These are phyloP conservation scores for Holtermanniella nyarrowii DNA, from an alignment of 768 basidiomycete genomes.

Conservation along the genomic window DNA sequence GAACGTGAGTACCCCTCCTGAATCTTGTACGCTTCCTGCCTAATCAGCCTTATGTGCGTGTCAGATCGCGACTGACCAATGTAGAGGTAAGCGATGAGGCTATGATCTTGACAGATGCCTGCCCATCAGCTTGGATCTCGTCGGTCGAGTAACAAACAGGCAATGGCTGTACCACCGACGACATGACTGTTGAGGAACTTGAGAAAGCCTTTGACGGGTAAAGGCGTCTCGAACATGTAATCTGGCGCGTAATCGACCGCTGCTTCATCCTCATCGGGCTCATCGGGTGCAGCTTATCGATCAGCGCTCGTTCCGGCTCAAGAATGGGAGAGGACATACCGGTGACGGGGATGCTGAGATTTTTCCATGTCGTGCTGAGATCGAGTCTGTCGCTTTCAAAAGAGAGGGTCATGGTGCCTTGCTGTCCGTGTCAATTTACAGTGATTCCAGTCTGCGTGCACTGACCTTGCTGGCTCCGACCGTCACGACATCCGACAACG, in stretches of 20 bases:
- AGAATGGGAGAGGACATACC: conserved; percentile 4
- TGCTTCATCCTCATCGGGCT: conserved; percentile 12
- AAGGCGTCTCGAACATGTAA: conserved; percentile 26
- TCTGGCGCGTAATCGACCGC: conserved; percentile 17
- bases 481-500: conserved; percentile 28
- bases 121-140: too few species aligned
- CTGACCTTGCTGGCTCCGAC: conserved; percentile 36
- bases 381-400: conserved; percentile 19
- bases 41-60: neutral
- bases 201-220: conserved; percentile 31
- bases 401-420: conserved; percentile 29
- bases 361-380: conserved; percentile 30
- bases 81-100: conserved; percentile 40
- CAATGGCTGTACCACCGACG: conserved; percentile 28
- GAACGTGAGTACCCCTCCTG: conserved; percentile 39
- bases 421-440: conserved; percentile 14
- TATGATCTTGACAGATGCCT: conserved; percentile 39
- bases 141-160: conserved; percentile 31
- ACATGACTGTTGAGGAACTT: conserved; percentile 37
- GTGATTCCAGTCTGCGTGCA: neutral
- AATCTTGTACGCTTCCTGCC: conserved; percentile 31
- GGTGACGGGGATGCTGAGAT: conserved; percentile 27
- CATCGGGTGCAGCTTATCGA: conserved; percentile 4
- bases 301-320: neutral
- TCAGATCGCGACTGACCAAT: conserved; percentile 26